Evolutionary conservation across 2,329 filamentous ascomycete genomes (phyloP), one percentile per base, ranked within the genome.

Genomic region (Paecilomyces fulvus): DNA sequence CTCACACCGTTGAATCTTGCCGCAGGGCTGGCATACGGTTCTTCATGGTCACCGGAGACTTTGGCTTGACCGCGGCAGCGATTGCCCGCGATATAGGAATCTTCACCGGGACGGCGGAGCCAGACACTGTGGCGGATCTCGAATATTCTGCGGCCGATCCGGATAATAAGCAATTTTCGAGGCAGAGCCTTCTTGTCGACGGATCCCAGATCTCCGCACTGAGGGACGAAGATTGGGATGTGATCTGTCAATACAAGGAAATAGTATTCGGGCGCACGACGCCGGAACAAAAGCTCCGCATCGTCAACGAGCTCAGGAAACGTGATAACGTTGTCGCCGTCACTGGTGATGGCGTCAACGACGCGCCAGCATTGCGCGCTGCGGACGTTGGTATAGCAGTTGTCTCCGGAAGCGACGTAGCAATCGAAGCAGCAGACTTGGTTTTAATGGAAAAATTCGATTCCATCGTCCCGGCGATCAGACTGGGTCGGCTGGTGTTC

Each of bases 201-300:
- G 87, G 87, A 0, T 76, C 82, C 0, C 85, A 90, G 55, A 77
- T 92, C 28, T 81, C 86, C 23, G 77, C 78, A 0, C 76, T 92
- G 11, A 86, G 81, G 54, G 81, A 86, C 4, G 67, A 80, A 51
- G 86, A 91, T 66, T 92, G 89, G 88, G 78, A 85, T 56, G 75
- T 77, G 11, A 75, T 92, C 1, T 81, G 78, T 59, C 70, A 71
- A 8, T 81, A 82, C 53, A 73, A 77, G n/a, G 80, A 83, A 61
- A 78, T 75, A 43, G 73, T 76, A 20, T 76, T 77, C 54, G 74
- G 73, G 9, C 73, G 74, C 14, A 75, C 73, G 7, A 71, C 67
- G 3, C 74, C 74, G 1, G 74, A 77, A 56, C 73, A 77, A 37
- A 77, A 77, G 55, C 61, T 74, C 2, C 68, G 70, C 31, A 76